Base-by-base conservation (phyloP, 768 basidiomycete genomes). In the Pholiota microspora region DNA sequence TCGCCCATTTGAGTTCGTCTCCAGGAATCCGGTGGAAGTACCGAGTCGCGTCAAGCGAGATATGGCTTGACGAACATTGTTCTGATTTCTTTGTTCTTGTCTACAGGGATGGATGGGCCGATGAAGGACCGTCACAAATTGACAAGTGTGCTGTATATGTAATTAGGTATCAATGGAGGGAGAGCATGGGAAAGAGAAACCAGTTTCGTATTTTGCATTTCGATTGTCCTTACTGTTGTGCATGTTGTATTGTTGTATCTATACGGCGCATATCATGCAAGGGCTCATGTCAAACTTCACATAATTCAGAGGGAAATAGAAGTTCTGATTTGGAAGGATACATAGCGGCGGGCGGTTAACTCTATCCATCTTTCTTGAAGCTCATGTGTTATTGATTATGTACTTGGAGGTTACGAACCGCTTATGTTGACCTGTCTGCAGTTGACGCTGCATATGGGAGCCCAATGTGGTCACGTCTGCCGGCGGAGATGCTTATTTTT, bases 31-130 rank as follows among this genome's bases (percentile, higher is more conserved):
- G 21, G 8, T 18, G 36, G 13, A 10, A 21, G 7, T 42, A 18
- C 40, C 23, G 40, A 10, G 7, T 6, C 28, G 15, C 27, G 25
- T 48, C 23, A 31, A 34, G 46, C 46, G 28, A 16, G 16, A 47
- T 21, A 29, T 18, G 15, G 31, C 28, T 28, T 13, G 13, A 29
- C n/a, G 23, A 21, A 10, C 12, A 13, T 10, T 18, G 15, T 48
- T 48, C 29, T 34, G 28, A 48, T 31, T 34, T 7, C 16, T 21
- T 49, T 45, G 38, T 58, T 50, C 52, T 29, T 36, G 35, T 42
- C 49, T 59, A 51, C 62, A 84, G 83, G 83, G 83, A 34, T 84
- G 82, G 82, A 83, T 84, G 82, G 82, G 81, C 48, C 78, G 83
- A 49, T 77, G 62, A 74, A 28, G 46, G 32, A 29, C 23, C 47